These are phyloP conservation scores for Apiospora arundinis DNA, from an alignment of 2,329 filamentous ascomycete genomes.

Conservation along the genomic window DNA sequence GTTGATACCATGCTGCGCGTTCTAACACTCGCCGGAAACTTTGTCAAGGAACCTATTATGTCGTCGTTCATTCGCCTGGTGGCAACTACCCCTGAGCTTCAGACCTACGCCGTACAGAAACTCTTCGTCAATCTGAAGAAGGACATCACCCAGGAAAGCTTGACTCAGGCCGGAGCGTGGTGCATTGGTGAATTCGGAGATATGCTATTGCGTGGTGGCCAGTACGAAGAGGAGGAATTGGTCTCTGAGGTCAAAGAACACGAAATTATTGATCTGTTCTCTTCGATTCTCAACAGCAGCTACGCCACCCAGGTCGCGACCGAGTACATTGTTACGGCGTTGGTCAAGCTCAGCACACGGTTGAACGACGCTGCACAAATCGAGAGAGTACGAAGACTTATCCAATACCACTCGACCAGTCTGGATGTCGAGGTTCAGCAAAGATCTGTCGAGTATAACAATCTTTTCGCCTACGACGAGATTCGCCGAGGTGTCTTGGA, in stretches of 20 bases:
- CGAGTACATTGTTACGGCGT: conserved; percentile 93
- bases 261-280: conserved; percentile 92
- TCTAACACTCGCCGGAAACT: conserved; percentile 91
- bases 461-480: conserved; percentile 89
- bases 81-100: conserved; percentile 90
- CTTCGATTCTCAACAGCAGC: conserved; percentile 89
- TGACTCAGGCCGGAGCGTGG: conserved; percentile 94
- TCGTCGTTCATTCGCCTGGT: conserved; percentile 96
- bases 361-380: conserved; percentile 84
- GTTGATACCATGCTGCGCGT: conserved; percentile 97
- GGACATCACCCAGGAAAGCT: conserved; percentile 95
- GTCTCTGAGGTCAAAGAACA: conserved; percentile 81
- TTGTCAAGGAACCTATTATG: conserved; percentile 96
- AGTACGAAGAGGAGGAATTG: conserved; percentile 93
- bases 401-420: conserved; percentile 81
- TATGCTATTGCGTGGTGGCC: conserved; percentile 82
- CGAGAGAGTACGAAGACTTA: conserved; percentile 80
- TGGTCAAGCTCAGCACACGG: conserved; percentile 93
- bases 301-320: conserved; percentile 91
- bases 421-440: conserved; percentile 96
- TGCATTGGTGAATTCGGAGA: conserved; percentile 98
- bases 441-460: conserved; percentile 91
- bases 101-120: conserved; percentile 97
- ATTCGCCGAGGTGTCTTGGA: conserved; percentile 90
- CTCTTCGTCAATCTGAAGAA: conserved; percentile 90